Conservation (phyloP, 257 asterid species). For the Nicotiana otophora region DNA sequence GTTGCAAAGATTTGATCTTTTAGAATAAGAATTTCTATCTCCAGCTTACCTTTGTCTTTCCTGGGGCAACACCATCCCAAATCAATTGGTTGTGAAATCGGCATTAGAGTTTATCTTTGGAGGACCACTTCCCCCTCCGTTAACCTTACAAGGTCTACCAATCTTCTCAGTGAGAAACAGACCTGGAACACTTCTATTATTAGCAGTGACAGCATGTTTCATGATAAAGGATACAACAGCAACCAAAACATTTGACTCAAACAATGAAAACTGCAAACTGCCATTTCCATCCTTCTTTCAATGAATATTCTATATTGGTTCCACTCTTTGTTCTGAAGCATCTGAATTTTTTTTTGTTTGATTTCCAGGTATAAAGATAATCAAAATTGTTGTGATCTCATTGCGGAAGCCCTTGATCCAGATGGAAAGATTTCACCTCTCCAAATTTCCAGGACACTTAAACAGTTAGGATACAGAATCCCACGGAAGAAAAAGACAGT, state of each 20-base stretch:
- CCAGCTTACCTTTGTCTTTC: not conserved
- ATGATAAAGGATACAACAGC: not conserved
- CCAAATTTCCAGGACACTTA: constrained; percentile 48
- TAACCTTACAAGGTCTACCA: not conserved
- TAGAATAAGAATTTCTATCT: not conserved
- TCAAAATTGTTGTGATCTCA: constrained; percentile 51
- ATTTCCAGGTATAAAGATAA: constrained; percentile 51
- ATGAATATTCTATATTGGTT: not conserved
- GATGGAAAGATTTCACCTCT: constrained; percentile 44
- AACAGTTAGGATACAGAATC: constrained; percentile 49
- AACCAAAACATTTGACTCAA: not conserved
- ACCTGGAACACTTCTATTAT: not conserved
- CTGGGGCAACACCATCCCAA: not conserved
- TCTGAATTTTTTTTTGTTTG: not conserved
- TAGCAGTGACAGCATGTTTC: not conserved
- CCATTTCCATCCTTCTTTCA: not conserved
- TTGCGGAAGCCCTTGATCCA: constrained; percentile 56
- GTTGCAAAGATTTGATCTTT: not conserved
- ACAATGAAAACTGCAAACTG: not conserved
- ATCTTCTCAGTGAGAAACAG: not conserved
- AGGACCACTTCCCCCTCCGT: not conserved
- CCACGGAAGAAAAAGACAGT: constrained; percentile 41
- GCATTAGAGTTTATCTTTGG: not conserved
- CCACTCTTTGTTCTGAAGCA: not conserved
- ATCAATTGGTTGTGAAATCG: not conserved